Evolutionary conservation across 2,329 filamentous ascomycete species (phyloP), one percentile per base, ranked within the genome.

Genomic region (Nectriaceae sp.): DNA sequence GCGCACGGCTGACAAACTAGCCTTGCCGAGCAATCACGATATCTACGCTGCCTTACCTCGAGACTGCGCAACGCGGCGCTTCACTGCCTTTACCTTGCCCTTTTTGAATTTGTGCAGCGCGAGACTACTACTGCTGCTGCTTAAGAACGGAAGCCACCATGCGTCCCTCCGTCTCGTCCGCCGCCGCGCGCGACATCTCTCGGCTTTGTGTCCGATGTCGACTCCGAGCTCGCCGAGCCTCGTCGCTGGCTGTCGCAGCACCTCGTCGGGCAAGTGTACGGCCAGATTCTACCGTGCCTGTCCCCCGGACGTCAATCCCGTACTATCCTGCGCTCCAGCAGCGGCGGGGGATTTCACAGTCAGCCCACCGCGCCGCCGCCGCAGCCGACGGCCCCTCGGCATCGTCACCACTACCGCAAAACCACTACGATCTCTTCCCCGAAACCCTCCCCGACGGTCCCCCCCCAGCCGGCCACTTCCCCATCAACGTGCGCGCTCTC

Each of bases 371-470:
- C 11, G 5, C 50, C 18, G 36, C 51, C 18, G 18, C 49, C 19
- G 39, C 26, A 8, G 26, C 26, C 26, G 26, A 10, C 26, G 26
- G 10, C 15, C 26, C 26, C 10, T 31, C 26, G 26, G 10, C 57
- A 44, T 54, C 40, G 42, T n/a, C n/a, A n/a, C n/a, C n/a, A n/a
- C 56, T 56, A 51, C 54, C 62, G 15, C 45, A 47, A 22, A 90
- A 86, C 46, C 83, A 93, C 77, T 97, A 97, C 79, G 83, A 86
- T 47, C 83, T 97, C 72, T 99, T 99, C 76, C 91, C 92, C 2
- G 67, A 80, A 24, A 89, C 91, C 3, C 79, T 97, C 3, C 83
- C 91, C 0, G 45, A 69, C 1, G 93, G 93, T 2, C 88, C 90
- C 1, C 94, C 94, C 0, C 93, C 93, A 0, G 46, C 65, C 0